Evolutionary conservation across 768 basidiomycete genomes (phyloP).

Genomic region (Hemileccinum impolitum): DNA sequence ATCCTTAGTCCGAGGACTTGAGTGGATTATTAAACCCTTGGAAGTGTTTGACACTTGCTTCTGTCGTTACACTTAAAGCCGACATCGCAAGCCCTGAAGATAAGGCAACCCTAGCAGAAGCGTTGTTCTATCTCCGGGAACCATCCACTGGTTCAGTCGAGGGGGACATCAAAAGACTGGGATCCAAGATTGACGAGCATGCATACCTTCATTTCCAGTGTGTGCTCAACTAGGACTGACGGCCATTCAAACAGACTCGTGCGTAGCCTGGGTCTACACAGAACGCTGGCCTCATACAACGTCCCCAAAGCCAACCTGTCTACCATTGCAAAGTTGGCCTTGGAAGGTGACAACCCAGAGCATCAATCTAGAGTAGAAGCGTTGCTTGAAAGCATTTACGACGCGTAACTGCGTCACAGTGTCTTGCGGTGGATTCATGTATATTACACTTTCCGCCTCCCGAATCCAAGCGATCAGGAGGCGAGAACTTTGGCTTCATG

Average conservation of each 20-base stretch:
- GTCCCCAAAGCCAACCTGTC: conserved; percentile 57
- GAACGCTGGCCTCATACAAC: conserved; percentile 56
- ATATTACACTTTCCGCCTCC: no score
- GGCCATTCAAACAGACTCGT: conserved; percentile 49
- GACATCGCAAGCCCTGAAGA: conserved; percentile 56
- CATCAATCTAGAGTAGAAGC: conserved; percentile 41
- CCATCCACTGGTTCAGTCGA: conserved; percentile 62
- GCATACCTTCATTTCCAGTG: conserved; percentile 19
- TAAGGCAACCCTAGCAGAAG: conserved; percentile 55
- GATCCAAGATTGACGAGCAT: conserved; percentile 53
- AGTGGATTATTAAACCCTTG: neutral
- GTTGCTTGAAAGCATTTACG: conserved; percentile 48
- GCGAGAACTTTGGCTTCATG: neutral
- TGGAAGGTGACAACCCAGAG: conserved; percentile 32
- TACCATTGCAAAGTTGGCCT: conserved; percentile 42
- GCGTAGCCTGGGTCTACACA: conserved; percentile 52
- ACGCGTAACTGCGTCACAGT: neutral
- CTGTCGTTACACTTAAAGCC: conserved; percentile 59
- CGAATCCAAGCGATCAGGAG: no score
- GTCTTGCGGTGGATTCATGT: no score
- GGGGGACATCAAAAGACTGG: conserved; percentile 56
- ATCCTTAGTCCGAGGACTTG: conserved; percentile 6
- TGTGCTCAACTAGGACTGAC: conserved; percentile 5
- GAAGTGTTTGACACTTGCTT: conserved; percentile 70
- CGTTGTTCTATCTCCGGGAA: conserved; percentile 55